phyloP scores from a whole-genome alignment of 2,329 filamentous ascomycete genomes.

The Aspergillus aculeatus region DNA sequence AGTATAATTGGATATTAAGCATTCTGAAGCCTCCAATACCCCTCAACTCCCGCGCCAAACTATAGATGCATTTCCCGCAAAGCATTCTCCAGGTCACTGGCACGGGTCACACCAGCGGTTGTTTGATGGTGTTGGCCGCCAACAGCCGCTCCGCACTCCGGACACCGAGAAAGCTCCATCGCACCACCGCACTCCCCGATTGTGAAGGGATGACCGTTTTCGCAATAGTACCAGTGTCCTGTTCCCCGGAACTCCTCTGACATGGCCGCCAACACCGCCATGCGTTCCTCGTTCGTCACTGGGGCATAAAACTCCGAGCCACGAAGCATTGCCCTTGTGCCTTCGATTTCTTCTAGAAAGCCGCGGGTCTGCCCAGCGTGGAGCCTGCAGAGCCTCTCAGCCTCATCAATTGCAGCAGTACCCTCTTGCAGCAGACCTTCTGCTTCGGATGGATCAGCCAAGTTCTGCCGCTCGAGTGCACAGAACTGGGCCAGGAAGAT shows the following conservation, averaged over 20 bases:
- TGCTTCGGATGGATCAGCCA: background rate
- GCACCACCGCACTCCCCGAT: conserved; percentile 67
- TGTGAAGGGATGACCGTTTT: conserved; percentile 52
- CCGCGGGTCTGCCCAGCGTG: conserved; percentile 30
- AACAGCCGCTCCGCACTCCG: conserved; percentile 59
- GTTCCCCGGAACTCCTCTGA: conserved; percentile 50
- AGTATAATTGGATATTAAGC: too few relatives aligned
- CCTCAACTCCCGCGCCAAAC: background rate
- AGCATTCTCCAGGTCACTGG: conserved; percentile 55
- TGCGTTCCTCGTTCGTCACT: conserved; percentile 54
- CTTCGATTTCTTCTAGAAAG: conserved; percentile 49
- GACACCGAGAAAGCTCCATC: conserved; percentile 61
- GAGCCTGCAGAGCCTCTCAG: conserved; percentile 46
- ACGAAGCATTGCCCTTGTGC: conserved; percentile 48
- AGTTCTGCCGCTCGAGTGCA: conserved; percentile 38
- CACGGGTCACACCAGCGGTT: conserved; percentile 54
- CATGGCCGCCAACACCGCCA: conserved; percentile 54
- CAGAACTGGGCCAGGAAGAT: conserved; percentile 53
- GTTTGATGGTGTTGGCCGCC: conserved; percentile 55
- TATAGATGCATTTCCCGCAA: background rate
- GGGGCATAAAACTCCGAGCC: conserved; percentile 49
- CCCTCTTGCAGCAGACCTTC: conserved; percentile 14
- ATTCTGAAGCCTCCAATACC: background rate
- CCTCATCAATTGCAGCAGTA: conserved; percentile 58
- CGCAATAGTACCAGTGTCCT: conserved; percentile 50